Percentiles rank a stretch among this genome's conserved stretches.
These are phyloP conservation scores for Venturia asperata DNA, from an alignment of 2,329 filamentous ascomycete species.

Conservation along the genomic window DNA sequence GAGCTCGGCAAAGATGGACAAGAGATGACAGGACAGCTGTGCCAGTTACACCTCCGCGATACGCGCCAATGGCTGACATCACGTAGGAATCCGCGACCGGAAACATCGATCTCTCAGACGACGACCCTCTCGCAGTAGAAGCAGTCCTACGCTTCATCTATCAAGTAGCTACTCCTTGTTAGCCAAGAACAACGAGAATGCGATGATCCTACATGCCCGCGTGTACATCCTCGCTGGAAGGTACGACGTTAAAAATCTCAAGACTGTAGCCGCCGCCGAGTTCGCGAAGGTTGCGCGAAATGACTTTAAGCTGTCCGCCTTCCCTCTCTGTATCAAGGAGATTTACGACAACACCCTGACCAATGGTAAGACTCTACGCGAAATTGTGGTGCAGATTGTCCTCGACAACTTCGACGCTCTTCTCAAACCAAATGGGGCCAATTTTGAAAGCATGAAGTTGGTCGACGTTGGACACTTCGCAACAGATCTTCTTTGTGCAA, in stretches of 20 bases:
- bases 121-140: neutral
- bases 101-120: constrained; percentile 9
- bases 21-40: too few relatives aligned
- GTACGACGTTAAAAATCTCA: constrained; percentile 3
- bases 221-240: neutral
- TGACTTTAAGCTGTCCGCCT: neutral
- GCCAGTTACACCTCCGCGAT: neutral
- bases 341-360: neutral
- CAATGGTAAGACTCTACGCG: neutral
- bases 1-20: too few relatives aligned
- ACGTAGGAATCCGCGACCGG: neutral
- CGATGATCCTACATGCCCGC: neutral
- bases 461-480: neutral
- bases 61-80: neutral
- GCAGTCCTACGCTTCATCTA: constrained; percentile 6
- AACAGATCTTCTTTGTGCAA: neutral
- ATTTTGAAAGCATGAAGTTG: neutral
- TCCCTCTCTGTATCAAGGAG: neutral
- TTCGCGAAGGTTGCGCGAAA: neutral
- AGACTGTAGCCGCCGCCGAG: neutral
- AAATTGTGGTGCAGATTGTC: neutral
- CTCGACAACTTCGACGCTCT: neutral
- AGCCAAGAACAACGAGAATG: neutral
- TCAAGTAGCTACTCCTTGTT: neutral
- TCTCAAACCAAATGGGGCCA: neutral